Base-by-base conservation (phyloP, 1,284 basidiomycete genomes). In the Moesziomyces parantarcticus region DNA sequence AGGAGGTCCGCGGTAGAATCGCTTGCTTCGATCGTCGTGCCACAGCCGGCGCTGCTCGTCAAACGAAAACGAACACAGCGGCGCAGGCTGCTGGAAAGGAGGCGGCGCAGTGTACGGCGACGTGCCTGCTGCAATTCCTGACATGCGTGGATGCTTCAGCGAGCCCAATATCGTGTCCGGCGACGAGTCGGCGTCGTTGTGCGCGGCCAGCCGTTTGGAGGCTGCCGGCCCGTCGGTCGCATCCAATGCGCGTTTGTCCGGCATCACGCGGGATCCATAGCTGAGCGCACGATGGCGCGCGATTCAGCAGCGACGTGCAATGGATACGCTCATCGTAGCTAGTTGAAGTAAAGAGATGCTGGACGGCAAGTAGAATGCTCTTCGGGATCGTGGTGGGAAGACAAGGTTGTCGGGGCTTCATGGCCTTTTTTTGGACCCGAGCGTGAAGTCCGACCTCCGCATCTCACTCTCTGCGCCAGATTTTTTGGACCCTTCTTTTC, bases 31-130 rank as follows among this genome's bases (percentile, higher is more conserved):
- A 42, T 80, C 71, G 40, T 80, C 78, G 23, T 80, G 75, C 52
- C 59, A 63, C 18, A 65, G 54, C 34, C 41, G 44, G 14, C 78
- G 68, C 0, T 54, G 6, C 10, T 57, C 59, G 45, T 80, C 78
- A 43, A 77, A 77, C 21, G 75, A 77, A 44, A 78, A 80, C 10
- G 75, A 72, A 52, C 71, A 65, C 0, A 78, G 39, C 2, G 58
- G 52, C 14, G 55, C 45, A 3, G 76, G 76, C 36, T 75, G 59
- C 44, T 78, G 76, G 42, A 78, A 77, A 7, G 47, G 18, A 0
- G 75, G 71, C 4, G 55, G 20, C 1, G 44, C 41, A 1, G 55
- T 26, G 48, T 58, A 73, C 5, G 50, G 43, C n/a, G 64, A 60
- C 21, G 14, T 11, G 5, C 29, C 42, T 2, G 40, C 46, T 1